These are phyloP conservation scores for Pseudogymnoascus sp. DNA, from an alignment of 2,329 filamentous ascomycete genomes.

Conservation along the genomic window DNA sequence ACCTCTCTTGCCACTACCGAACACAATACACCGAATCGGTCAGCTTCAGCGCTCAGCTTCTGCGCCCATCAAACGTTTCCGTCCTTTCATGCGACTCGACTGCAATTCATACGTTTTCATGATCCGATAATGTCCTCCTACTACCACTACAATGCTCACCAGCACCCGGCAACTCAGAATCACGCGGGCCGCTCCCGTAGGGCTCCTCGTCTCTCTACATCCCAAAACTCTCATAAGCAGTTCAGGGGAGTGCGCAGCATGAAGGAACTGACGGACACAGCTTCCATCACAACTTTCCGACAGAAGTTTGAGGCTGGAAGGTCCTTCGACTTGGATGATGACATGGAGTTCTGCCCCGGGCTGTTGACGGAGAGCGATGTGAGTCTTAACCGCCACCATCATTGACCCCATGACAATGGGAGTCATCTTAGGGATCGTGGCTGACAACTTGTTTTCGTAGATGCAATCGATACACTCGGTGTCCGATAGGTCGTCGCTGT, in stretches of 20 bases:
- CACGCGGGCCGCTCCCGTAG: constrained; percentile 79
- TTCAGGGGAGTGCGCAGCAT: constrained; percentile 77
- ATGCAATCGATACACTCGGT: constrained; percentile 83
- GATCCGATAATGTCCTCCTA: constrained; percentile 51
- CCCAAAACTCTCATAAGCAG: constrained; percentile 78
- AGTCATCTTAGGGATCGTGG: constrained; percentile 13
- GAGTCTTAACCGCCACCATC: constrained; percentile 33
- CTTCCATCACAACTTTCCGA: constrained; percentile 68
- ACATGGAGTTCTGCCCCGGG: constrained; percentile 89
- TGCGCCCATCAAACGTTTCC: not conserved
- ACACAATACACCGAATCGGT: not conserved
- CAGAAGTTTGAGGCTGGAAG: constrained; percentile 82
- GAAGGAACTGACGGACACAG: constrained; percentile 77
- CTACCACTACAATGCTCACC: constrained; percentile 52
- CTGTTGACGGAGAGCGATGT: constrained; percentile 91
- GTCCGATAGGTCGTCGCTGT: constrained; percentile 89
- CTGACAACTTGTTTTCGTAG: constrained; percentile 40
- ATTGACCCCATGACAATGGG: constrained; percentile 1
- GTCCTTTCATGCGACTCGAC: not conserved
- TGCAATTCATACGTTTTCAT: constrained; percentile 15
- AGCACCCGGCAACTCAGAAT: constrained; percentile 44
- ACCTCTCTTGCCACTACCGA: not conserved
- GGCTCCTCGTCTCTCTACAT: constrained; percentile 68
- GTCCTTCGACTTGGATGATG: constrained; percentile 92
- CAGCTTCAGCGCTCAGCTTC: not conserved